Base-by-base conservation (phyloP, 2,329 filamentous ascomycete genomes). In the Colletotrichum horii region DNA sequence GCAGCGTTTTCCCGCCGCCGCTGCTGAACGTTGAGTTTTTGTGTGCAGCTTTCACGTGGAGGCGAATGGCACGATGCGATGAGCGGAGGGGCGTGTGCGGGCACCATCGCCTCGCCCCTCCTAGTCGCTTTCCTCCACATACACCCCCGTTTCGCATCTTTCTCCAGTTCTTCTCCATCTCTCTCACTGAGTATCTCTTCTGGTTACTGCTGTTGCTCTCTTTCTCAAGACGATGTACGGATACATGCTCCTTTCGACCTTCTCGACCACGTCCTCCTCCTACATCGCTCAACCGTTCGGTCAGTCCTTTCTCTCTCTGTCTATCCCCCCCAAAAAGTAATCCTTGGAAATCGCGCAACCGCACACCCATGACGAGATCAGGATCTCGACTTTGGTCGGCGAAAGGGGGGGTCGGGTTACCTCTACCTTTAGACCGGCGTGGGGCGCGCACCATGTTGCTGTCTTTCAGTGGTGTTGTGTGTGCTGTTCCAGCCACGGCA, bases 11-110 rank as follows among this genome's bases (percentile, higher is more conserved):
- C 69, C 64, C 55, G 70, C 34, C 72, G 43, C 52, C 30, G 61
- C 55, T 67, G 69, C 65, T 74, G 71, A 66, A 55, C 74, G 71
- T 76, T 74, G 65, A 76, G 74, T 64, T 58, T 74, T 74, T 66
- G 65, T 52, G 36, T 74, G 65, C 60, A 66, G 58, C 66, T 76
- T 70, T 76, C 74, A 76, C 74, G 74, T 76, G 74, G 74, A 76
- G 70, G 70, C 60, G 64, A 74, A 60, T 76, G 58, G 65, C 70
- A 74, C 65, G 70, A 74, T 76, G 48, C 70, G 65, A 76, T 66
- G 73, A 43, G 28, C 58, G 58, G 30, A 65, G 34, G 65, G 56
- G 74, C 64, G 72, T 56, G 62, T 60, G 38, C 15, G 55, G 55
- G 55, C 26, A 14, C 26, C 67, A 61, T 52, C 36, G 36, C 24